Percentiles rank a stretch among this genome's conserved stretches.
phyloP scores from a whole-genome alignment of 1,284 basidiomycete genomes.

The Boletus sp. region DNA sequence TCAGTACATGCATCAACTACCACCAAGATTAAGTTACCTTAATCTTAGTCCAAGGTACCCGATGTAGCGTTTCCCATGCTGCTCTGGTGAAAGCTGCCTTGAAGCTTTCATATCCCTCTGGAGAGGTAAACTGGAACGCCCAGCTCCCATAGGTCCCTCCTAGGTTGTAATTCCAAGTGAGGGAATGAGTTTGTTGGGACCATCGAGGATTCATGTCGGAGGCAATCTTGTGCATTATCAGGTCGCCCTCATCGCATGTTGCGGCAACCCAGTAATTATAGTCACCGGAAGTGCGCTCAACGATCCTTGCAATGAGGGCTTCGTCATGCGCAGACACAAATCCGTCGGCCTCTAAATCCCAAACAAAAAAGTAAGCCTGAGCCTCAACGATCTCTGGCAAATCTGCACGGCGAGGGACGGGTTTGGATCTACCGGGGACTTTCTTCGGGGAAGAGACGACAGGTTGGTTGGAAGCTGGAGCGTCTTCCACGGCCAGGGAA shows the following conservation, averaged over 20 bases:
- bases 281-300: constrained; percentile 51
- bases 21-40: constrained; percentile 57
- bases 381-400: constrained; percentile 45
- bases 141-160: constrained; percentile 77
- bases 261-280: constrained; percentile 71
- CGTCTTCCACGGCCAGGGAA: constrained; percentile 5
- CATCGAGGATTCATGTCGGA: constrained; percentile 80
- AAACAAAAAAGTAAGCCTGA: constrained; percentile 67
- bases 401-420: constrained; percentile 18
- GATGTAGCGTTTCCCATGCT: constrained; percentile 85
- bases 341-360: constrained; percentile 69
- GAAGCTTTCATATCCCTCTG: constrained; percentile 67
- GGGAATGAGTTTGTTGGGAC: constrained; percentile 63
- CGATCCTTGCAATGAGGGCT: constrained; percentile 70
- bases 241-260: constrained; percentile 50
- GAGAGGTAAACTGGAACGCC: constrained; percentile 75
- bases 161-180: constrained; percentile 84
- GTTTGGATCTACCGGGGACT: constrained; percentile 16
- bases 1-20: constrained; percentile 5
- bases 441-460: constrained; percentile 21
- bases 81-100: constrained; percentile 70
- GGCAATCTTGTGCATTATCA: constrained; percentile 64
- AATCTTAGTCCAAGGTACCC: constrained; percentile 77
- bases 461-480: constrained; percentile 15
- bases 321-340: constrained; percentile 72